Evolutionary conservation across 805 yeast species (phyloP), one percentile per base, ranked within the genome.

Genomic region (Ogataea sp.): DNA sequence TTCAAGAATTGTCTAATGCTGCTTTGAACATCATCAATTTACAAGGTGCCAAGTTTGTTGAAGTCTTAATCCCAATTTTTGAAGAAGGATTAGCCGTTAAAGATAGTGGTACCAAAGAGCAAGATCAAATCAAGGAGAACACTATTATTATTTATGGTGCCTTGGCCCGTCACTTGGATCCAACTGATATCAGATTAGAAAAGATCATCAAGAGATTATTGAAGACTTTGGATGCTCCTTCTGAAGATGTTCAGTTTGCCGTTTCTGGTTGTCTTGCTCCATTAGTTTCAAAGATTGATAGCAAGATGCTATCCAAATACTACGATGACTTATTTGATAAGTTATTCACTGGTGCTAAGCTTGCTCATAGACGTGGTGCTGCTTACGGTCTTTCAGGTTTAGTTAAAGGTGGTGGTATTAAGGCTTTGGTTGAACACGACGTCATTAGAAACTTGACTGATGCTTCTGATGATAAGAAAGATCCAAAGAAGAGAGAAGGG

Each of bases 361-460:
- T 66, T 29, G 72, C 73, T 1, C 66, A 69, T n/a, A 73, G 96
- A 55, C 74, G 90, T 47, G 99, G 97, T 53, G 90, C 96, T 2
- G 97, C 97, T 1, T 88, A 85, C 64, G 98, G 97, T 59, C 73
- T 93, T 50, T 84, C 97, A 18, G 99, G 99, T 46, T 62, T 93
- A 34, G 90, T 84, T 3, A 82, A 85, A 53, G 98, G 99, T 42
- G 73, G 78, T 18, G 98, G 98, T 48, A 77, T 93, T 39, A 71
- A 77, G 43, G 72, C 94, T 0, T 64, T 93, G 38, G 72, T 85
- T 10, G 81, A 82, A 37, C 78, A 75, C 53, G 95, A 86, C 51
- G 71, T 93, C 32, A 78, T 87, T 41, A 72, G 96, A 40, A 73
- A 71, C 33, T 63, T 93, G 44, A 71, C 75, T 6, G 88, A 82